Evolutionary conservation across 2,329 filamentous ascomycete genomes (phyloP), one percentile per base, ranked within the genome.

Genomic region (Monilinia laxa): DNA sequence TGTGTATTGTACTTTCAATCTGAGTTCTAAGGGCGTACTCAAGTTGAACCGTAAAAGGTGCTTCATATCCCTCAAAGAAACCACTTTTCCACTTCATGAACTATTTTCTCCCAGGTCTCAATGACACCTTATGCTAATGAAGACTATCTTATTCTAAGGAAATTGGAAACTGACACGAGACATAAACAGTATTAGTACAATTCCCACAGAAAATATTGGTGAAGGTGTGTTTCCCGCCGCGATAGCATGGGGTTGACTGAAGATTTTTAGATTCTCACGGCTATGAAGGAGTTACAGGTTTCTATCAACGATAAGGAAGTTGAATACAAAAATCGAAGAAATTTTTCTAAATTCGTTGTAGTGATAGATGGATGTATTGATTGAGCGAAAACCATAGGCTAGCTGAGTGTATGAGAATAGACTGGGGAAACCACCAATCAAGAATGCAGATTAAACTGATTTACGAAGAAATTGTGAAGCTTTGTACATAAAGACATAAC

Each of bases 301-400:
- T 0, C 73, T 71, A 72, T 85, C 79, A 14, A 72, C 69, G 52
- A 87, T 75, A 67, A 79, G 79, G 72, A 88, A 86, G 76, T 85
- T 87, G 64, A 84, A 82, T 2, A 84, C 82, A 76, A 86, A 87
- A 82, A 87, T 86, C 0, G 85, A 86, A 0, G 85, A 84, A 0
- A 84, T 79, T 71, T 89, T 89, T 72, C 79, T 84, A 76, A 85
- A 88, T 76, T 89, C 85, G 45, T 77, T 74, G 74, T 86, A 89
- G 77, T 88, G 80, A 77, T 85, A 89, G 70, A 87, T 71, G 72
- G 87, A 87, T 6, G 78, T 81, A 68, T 77, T 76, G 23, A 83
- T 68, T 0, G 87, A 74, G 12, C 79, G 81, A 0, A 79, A 79
- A 0, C 76, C 79, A 68, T 81, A 70, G 23, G 77, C 81, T 1